A percentile compares a stretch with the other conserved stretches of the same genome.
phyloP scores from a whole-genome alignment of 2,329 filamentous ascomycete genomes.

The Zymoseptoria tritici region DNA sequence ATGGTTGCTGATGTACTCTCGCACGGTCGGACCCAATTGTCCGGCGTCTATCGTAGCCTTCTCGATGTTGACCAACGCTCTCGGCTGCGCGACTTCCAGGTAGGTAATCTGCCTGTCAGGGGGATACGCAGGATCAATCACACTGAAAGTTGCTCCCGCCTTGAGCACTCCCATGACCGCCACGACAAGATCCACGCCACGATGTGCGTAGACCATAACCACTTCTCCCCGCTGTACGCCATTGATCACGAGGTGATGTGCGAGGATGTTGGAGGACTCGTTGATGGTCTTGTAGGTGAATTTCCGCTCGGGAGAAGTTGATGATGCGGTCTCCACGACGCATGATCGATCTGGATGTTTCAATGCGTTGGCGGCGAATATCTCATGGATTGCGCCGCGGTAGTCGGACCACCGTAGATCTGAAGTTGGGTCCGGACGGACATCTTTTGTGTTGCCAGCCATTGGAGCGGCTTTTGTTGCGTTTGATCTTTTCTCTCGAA shows the following conservation, averaged over 20 bases:
- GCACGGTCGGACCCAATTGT: conserved; percentile 53
- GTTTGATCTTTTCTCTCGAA: background rate
- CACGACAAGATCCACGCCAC: conserved; percentile 69
- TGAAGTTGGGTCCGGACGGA: conserved; percentile 55
- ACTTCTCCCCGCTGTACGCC: conserved; percentile 76
- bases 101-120: conserved; percentile 75
- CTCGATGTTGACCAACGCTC: conserved; percentile 64
- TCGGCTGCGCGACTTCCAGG: conserved; percentile 69
- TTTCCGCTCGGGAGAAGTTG: conserved; percentile 32
- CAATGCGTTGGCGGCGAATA: conserved; percentile 60
- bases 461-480: conserved; percentile 9
- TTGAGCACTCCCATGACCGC: conserved; percentile 68
- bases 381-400: conserved; percentile 60
- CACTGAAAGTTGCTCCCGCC: conserved; percentile 53
- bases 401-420: conserved; percentile 63
- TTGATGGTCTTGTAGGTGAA: conserved; percentile 86
- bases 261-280: conserved; percentile 72
- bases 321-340: conserved; percentile 57
- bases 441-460: conserved; percentile 22
- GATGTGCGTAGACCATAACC: conserved; percentile 85
- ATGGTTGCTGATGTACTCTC: conserved; percentile 63
- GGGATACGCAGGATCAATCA: conserved; percentile 76
- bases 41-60: conserved; percentile 63
- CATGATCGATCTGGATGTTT: conserved; percentile 61
- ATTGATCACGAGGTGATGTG: conserved; percentile 67